A percentile compares a stretch with the other conserved stretches of the same genome.
Evolutionary conservation across 331 rosid species (phyloP).

Genomic region (Malus hybrid): DNA sequence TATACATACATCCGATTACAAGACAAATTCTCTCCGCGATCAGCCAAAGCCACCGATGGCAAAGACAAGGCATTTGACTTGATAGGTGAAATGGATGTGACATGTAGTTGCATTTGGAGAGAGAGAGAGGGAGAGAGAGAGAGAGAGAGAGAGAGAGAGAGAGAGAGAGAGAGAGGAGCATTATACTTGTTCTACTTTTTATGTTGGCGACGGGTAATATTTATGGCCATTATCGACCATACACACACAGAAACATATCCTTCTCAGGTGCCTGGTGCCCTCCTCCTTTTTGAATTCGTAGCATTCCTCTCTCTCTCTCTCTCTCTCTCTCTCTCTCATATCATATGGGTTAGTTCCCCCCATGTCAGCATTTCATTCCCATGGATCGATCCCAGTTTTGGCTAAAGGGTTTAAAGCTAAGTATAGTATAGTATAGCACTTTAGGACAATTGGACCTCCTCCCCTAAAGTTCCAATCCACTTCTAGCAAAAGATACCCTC

Average conservation of each 20-base stretch:
- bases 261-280: constrained; percentile 31
- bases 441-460: constrained; percentile 6
- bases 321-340: no score
- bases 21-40: background rate
- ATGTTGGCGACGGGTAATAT: background rate
- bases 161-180: background rate
- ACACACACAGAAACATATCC: constrained; percentile 26
- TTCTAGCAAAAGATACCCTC: constrained; percentile 26
- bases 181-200: constrained; percentile 9
- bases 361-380: constrained; percentile 26
- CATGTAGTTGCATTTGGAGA: background rate
- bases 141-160: background rate
- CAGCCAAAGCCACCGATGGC: constrained; percentile 15
- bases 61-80: constrained; percentile 12
- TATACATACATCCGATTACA: no score
- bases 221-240: constrained; percentile 17
- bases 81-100: constrained; percentile 9
- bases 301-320: background rate
- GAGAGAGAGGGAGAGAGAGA: no score
- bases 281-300: constrained; percentile 15
- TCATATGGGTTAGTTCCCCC: background rate
- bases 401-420: constrained; percentile 21
- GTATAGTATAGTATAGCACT: background rate
- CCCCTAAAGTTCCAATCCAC: constrained; percentile 23
- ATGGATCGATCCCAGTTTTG: constrained; percentile 26